phyloP scores from a whole-genome alignment of 148 eudicot genomes.

The Arbutus unedo region DNA sequence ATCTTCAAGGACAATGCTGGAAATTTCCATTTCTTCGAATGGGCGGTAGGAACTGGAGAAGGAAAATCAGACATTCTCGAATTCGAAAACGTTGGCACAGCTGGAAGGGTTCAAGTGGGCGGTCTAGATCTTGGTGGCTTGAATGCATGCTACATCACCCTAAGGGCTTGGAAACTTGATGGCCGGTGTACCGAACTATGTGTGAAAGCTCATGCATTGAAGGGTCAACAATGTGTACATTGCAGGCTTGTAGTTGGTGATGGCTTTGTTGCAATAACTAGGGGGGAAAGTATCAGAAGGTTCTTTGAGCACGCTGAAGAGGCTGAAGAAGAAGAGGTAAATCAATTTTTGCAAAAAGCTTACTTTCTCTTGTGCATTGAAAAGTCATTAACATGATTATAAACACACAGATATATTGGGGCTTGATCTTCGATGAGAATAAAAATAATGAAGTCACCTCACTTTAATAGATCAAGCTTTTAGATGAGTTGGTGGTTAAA shows the following conservation, averaged over 20 bases:
- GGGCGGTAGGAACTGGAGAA: slow-evolving; percentile 96
- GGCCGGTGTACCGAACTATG: slow-evolving; percentile 72
- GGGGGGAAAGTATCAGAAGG: slow-evolving; percentile 78
- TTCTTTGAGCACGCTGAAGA: slow-evolving; percentile 99
- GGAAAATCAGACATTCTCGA: slow-evolving; percentile 90
- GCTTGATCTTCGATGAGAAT: neutral
- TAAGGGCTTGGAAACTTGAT: slow-evolving; percentile 84
- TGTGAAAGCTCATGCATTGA: slow-evolving; percentile 95
- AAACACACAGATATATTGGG: neutral
- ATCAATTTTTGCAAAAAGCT: slow-evolving; percentile 15
- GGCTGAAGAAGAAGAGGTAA: slow-evolving; percentile 99
- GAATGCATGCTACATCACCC: slow-evolving; percentile 80
- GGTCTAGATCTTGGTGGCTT: slow-evolving; percentile 80
- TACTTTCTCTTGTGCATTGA: neutral
- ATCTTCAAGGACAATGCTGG: slow-evolving; percentile 70
- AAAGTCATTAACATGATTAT: neutral
- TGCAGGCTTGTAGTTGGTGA: slow-evolving; percentile 94
- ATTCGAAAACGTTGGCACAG: slow-evolving; percentile 91
- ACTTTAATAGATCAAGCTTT: neutral
- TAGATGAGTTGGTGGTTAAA: neutral
- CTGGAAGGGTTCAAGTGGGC: slow-evolving; percentile 63
- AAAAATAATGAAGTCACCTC: neutral
- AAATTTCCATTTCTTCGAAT: slow-evolving; percentile 86
- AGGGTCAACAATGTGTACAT: slow-evolving; percentile 87
- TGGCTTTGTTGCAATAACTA: slow-evolving; percentile 75